Conservation (phyloP, 2,329 filamentous ascomycete genomes). For the Colletotrichum gloeosporioides region DNA sequence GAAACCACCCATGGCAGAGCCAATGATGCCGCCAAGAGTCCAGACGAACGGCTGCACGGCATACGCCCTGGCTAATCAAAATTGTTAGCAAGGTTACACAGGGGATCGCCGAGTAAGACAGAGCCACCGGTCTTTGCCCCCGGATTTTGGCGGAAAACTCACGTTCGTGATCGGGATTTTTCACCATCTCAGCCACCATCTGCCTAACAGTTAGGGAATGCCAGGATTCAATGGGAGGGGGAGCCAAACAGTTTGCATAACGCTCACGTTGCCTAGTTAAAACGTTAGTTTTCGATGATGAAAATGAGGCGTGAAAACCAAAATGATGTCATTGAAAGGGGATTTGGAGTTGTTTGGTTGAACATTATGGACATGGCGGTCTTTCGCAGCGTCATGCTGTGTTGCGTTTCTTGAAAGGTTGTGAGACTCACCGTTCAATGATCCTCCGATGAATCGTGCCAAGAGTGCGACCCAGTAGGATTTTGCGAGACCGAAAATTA, state of each 20-base stretch:
- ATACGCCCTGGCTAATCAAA: conserved; percentile 33
- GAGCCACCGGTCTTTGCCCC: no score
- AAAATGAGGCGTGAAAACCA: neutral
- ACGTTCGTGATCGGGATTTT: conserved; percentile 45
- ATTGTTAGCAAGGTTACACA: neutral
- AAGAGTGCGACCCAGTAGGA: conserved; percentile 47
- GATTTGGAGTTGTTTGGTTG: neutral
- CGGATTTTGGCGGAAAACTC: neutral
- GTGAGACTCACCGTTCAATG: conserved; percentile 35
- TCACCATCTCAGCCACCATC: conserved; percentile 48
- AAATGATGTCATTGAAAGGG: neutral
- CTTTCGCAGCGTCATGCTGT: neutral
- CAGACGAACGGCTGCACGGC: conserved; percentile 42
- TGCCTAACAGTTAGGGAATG: neutral
- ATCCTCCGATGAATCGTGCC: conserved; percentile 43
- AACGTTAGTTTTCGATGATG: neutral
- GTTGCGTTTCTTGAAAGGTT: neutral
- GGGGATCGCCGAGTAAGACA: neutral
- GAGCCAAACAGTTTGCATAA: conserved; percentile 38
- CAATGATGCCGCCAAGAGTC: conserved; percentile 41
- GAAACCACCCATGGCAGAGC: conserved; percentile 42
- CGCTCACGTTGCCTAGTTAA: conserved; percentile 37
- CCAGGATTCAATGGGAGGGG: neutral
- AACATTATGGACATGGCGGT: neutral
- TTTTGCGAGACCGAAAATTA: conserved; percentile 46